Evolutionary conservation across 495 filamentous ascomycete genomes (phyloP).

Genomic region (Bryoglossum gracile): DNA sequence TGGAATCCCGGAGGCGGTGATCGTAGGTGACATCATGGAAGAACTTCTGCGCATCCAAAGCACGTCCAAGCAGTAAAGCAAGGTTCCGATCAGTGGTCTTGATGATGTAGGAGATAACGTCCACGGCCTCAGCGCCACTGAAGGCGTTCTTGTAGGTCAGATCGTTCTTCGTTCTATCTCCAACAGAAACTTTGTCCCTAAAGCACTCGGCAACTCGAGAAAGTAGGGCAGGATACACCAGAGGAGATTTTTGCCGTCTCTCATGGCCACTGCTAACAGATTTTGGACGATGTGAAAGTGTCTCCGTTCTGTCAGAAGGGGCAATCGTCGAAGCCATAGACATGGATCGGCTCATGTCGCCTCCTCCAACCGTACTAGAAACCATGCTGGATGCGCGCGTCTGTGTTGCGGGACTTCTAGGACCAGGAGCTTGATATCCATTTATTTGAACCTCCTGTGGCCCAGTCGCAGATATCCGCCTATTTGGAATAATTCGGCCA

Average conservation of each 20-base stretch:
- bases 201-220: conserved; percentile 89
- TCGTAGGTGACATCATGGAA: conserved; percentile 99
- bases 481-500: conserved; percentile 74
- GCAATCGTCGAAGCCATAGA: conserved; percentile 81
- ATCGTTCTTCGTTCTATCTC: conserved; percentile 91
- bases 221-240: conserved; percentile 89
- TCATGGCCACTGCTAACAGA: conserved; percentile 31
- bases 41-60: conserved; percentile 96
- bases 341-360: conserved; percentile 52
- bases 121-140: conserved; percentile 88
- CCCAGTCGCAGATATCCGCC: conserved; percentile 32
- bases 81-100: conserved; percentile 94
- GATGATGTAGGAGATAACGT: conserved; percentile 89
- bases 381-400: conserved; percentile 45
- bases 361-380: conserved; percentile 35
- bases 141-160: conserved; percentile 96
- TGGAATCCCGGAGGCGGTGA: conserved; percentile 85
- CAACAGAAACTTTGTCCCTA: conserved; percentile 70
- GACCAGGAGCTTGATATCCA: conserved; percentile 12
- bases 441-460: conserved; percentile 15
- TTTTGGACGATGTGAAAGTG: conserved; percentile 35
- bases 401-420: conserved; percentile 20
- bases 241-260: conserved; percentile 41
- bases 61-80: conserved; percentile 85
- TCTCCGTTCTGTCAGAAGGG: conserved; percentile 35